These are phyloP conservation scores for Clonostachys chloroleuca DNA, from an alignment of 2,329 filamentous ascomycete species.

Conservation along the genomic window DNA sequence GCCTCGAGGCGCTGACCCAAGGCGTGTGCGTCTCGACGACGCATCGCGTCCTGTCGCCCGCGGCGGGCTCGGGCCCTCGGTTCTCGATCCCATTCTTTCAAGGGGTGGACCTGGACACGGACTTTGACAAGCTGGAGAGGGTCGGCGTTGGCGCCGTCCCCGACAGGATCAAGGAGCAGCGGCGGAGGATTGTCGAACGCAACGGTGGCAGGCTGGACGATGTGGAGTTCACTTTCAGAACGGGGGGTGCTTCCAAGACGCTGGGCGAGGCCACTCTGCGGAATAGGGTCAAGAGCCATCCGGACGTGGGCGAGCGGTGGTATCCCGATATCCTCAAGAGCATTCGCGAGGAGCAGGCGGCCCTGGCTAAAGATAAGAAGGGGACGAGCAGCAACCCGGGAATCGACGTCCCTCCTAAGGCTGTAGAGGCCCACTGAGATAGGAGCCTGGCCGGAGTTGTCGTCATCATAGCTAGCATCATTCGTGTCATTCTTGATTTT, in stretches of 20 bases:
- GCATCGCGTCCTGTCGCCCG: constrained; percentile 75
- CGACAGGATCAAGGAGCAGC: constrained; percentile 56
- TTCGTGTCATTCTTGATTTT: no score
- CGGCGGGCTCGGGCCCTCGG: constrained; percentile 63
- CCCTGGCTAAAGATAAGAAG: constrained; percentile 10
- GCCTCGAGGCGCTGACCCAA: constrained; percentile 77
- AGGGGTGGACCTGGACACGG: constrained; percentile 73
- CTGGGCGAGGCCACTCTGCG: constrained; percentile 80
- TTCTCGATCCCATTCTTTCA: constrained; percentile 88
- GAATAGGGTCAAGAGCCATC: constrained; percentile 83
- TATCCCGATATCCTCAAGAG: constrained; percentile 59
- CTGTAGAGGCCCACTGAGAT: constrained; percentile 1
- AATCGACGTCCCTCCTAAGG: not conserved
- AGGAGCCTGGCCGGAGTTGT: no score
- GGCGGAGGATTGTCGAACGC: constrained; percentile 50
- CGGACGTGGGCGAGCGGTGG: constrained; percentile 80
- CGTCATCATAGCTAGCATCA: no score
- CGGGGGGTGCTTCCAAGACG: constrained; percentile 60
- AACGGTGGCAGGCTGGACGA: constrained; percentile 58
- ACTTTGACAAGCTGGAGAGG: constrained; percentile 70
- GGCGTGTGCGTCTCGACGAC: constrained; percentile 81
- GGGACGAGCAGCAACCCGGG: not conserved
- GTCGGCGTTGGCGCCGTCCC: constrained; percentile 57
- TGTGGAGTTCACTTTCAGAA: constrained; percentile 82
- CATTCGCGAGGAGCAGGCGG: constrained; percentile 54